A percentile compares a stretch with the other conserved stretches of the same genome.
These are phyloP conservation scores for Chalciporus piperatus DNA, from an alignment of 768 basidiomycete genomes.

Conservation along the genomic window DNA sequence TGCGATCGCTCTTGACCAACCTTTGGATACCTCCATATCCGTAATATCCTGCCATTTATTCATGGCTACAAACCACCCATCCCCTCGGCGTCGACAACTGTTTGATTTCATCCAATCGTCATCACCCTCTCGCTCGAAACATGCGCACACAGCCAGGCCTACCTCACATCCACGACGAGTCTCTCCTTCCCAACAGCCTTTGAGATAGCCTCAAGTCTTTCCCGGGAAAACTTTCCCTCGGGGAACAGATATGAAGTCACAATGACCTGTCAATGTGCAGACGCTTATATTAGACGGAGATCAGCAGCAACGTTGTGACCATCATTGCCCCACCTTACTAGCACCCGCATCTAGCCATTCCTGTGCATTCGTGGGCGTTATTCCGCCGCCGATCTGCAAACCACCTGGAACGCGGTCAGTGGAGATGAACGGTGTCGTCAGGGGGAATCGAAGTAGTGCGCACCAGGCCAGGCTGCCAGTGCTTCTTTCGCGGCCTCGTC, in stretches of 20 bases:
- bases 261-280: slow-evolving; percentile 62
- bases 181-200: slow-evolving; percentile 72
- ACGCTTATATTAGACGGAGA: slow-evolving; percentile 2
- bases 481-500: slow-evolving; percentile 87
- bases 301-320: slow-evolving; percentile 4
- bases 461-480: slow-evolving; percentile 80
- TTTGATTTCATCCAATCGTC: not conserved
- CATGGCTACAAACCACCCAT: slow-evolving; percentile 93
- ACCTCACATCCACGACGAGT: slow-evolving; percentile 96
- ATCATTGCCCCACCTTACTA: slow-evolving; percentile 59
- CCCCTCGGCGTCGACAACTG: slow-evolving; percentile 78
- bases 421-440: slow-evolving; percentile 3
- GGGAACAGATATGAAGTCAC: slow-evolving; percentile 98
- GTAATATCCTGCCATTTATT: slow-evolving; percentile 98
- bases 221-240: slow-evolving; percentile 68
- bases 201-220: slow-evolving; percentile 63
- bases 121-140: not conserved
- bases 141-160: slow-evolving; percentile 11
- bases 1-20: slow-evolving; percentile 36
- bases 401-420: slow-evolving; percentile 44
- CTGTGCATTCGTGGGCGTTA: slow-evolving; percentile 73
- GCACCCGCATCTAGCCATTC: slow-evolving; percentile 89
- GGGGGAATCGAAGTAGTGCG: slow-evolving; percentile 5
- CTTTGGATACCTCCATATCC: slow-evolving; percentile 87
- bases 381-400: slow-evolving; percentile 92